Base-by-base conservation (phyloP, 2,329 filamentous ascomycete species). In the Macrophomina tecta region DNA sequence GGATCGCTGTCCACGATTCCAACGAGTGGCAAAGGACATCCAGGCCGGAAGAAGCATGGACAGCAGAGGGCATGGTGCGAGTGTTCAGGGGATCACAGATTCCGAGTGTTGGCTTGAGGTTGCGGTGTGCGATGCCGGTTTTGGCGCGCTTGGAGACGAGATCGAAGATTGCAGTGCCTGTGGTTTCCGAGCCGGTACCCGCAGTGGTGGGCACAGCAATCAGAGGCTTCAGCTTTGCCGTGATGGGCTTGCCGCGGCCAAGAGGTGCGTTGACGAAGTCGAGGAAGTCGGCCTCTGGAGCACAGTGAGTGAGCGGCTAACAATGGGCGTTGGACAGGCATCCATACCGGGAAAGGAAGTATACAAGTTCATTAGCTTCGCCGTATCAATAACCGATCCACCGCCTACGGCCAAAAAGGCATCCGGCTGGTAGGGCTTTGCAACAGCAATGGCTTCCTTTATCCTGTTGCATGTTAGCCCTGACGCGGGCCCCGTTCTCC, bases 351-450 rank as follows among this genome's bases (percentile, higher is more conserved):
- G 94, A 76, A 93, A 97, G 69, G 88, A 90, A 0, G 90, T 91
- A 81, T 98, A 98, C 0, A 99, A 86, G 76, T 99, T 99, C 94
- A 99, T 98, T 66, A 99, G 85, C 81, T 99, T 99, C 65, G 95
- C 94, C 0, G 95, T 99, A 80, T 99, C 95, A 72, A 99, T 99
- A 71, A 98, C 95, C 46, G 93, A 97, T 45, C 95, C 95, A 72
- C 93, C 90, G 18, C 86, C 95, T 16, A 99, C 95, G 28, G 95
- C 95, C 16, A 99, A 85, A 77, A 97, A 97, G 2, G 92, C 93
- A 79, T 98, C 95, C 0, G 93, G 91, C 34, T 85, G 80, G 76
- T 93, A 92, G 0, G 90, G 89, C 72, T 94, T 94, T 18, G 89
- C 89, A 81, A 93, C 96, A 0, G 86, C 90, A 75, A 99, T 97